Evolutionary conservation across 2,329 filamentous ascomycete species (phyloP).

Genomic region (Lecanicillium sp.): DNA sequence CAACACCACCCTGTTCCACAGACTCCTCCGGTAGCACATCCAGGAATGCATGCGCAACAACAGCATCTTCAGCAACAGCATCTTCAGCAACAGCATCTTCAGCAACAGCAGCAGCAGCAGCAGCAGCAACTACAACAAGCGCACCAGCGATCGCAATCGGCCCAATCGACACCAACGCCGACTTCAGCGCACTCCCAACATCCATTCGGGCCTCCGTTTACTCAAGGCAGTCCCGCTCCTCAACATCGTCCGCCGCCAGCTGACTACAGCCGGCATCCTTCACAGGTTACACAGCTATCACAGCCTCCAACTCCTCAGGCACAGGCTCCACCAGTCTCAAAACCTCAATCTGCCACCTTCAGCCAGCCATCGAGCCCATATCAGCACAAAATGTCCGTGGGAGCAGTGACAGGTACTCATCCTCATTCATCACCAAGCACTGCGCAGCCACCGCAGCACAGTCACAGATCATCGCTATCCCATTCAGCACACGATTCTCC

Average conservation of each 20-base stretch:
- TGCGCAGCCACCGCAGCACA: conserved; percentile 6
- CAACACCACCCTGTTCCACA: conserved; percentile 36
- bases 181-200: conserved; percentile 54
- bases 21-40: conserved; percentile 40
- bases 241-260: conserved; percentile 34
- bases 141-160: conserved; percentile 47
- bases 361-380: conserved; percentile 49
- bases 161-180: conserved; percentile 53
- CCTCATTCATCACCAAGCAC: conserved; percentile 5
- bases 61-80: conserved; percentile 25
- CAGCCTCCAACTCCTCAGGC: conserved; percentile 3
- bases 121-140: conserved; percentile 24
- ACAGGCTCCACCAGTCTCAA: conserved; percentile 2
- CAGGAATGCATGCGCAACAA: conserved; percentile 24
- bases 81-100: conserved; percentile 28
- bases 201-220: conserved; percentile 41
- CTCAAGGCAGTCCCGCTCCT: conserved; percentile 45
- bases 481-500: conserved; percentile 38
- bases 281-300: conserved; percentile 32
- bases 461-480: conserved; percentile 25
- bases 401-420: conserved; percentile 1
- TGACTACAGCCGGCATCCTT: conserved; percentile 39
- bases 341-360: conserved; percentile 7
- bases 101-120: conserved; percentile 23
- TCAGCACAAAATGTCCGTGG: conserved; percentile 35